Percentiles rank a stretch among this genome's conserved stretches.
Conservation (phyloP, 1,139 yeast genomes). For the Magnusiomyces sp. region DNA sequence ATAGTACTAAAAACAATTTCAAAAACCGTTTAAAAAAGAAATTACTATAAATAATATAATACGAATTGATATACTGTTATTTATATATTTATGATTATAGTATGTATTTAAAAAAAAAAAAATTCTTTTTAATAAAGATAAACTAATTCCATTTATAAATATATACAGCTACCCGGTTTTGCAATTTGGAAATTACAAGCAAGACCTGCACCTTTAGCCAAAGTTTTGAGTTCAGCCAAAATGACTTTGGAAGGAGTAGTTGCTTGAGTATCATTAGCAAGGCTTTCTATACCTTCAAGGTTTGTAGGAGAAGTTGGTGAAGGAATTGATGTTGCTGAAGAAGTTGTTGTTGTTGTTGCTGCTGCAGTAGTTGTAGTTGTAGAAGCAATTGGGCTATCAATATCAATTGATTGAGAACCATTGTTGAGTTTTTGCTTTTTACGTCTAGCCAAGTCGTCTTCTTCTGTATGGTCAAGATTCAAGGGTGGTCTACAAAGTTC, state of each 20-base stretch:
- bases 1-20: neutral
- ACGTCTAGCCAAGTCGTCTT: too few relatives aligned
- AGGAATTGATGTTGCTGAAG: too few relatives aligned
- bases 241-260: conserved; percentile 15
- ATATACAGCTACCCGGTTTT: conserved; percentile 19
- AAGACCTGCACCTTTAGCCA: conserved; percentile 18
- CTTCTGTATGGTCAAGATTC: too few relatives aligned
- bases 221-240: conserved; percentile 16
- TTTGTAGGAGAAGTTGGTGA: too few relatives aligned
- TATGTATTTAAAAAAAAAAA: neutral
- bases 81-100: neutral
- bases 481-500: too few relatives aligned
- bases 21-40: conserved; percentile 7
- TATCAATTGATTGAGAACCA: neutral
- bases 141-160: neutral
- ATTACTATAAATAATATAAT: neutral
- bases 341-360: conserved; percentile 5
- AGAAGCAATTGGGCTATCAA: too few relatives aligned
- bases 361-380: too few relatives aligned
- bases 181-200: conserved; percentile 22
- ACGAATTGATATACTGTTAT: neutral
- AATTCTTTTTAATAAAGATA: too few relatives aligned
- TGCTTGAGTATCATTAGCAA: neutral
- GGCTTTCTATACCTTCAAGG: too few relatives aligned
- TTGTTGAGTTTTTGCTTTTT: neutral